These are phyloP conservation scores for Quercus berberidifolia DNA, from an alignment of 306 rosid genomes.

Conservation along the genomic window DNA sequence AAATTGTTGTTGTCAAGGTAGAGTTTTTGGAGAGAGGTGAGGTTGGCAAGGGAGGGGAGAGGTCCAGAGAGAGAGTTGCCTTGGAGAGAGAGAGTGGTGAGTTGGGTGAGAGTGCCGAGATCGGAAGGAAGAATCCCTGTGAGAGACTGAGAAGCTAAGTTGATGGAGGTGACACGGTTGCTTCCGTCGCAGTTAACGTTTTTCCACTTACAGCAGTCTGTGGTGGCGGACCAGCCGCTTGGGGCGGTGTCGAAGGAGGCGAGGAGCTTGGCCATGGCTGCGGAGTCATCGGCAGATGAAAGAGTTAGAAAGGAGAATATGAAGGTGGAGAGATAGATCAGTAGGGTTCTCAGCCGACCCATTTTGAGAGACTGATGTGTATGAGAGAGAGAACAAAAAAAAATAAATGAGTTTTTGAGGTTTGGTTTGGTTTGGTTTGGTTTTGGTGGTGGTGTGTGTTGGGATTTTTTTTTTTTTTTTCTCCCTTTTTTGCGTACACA, in stretches of 20 bases:
- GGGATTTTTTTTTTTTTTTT: no score
- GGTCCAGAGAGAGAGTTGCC: slow-evolving; percentile 48
- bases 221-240: slow-evolving; percentile 39
- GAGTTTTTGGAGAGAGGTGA: slow-evolving; percentile 34
- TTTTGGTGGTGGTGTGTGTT: no score
- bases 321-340: slow-evolving; percentile 17
- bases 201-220: slow-evolving; percentile 51
- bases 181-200: slow-evolving; percentile 54
- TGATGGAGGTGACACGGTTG: slow-evolving; percentile 51
- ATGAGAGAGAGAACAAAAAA: no score
- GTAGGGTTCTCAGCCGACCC: slow-evolving; percentile 42
- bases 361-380: slow-evolving; percentile 25
- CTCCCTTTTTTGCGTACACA: no score
- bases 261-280: slow-evolving; percentile 41
- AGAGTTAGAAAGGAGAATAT: background rate
- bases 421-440: no score
- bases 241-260: slow-evolving; percentile 36
- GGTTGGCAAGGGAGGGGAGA: slow-evolving; percentile 61
- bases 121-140: slow-evolving; percentile 65
- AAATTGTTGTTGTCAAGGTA: slow-evolving; percentile 52
- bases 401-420: no score
- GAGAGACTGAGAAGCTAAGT: slow-evolving; percentile 38
- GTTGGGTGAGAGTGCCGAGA: slow-evolving; percentile 59
- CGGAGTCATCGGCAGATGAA: slow-evolving; percentile 16
- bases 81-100: slow-evolving; percentile 49